These are phyloP conservation scores for Aspergillus pseudoterreus DNA, from an alignment of 2,329 filamentous ascomycete genomes.

Conservation along the genomic window DNA sequence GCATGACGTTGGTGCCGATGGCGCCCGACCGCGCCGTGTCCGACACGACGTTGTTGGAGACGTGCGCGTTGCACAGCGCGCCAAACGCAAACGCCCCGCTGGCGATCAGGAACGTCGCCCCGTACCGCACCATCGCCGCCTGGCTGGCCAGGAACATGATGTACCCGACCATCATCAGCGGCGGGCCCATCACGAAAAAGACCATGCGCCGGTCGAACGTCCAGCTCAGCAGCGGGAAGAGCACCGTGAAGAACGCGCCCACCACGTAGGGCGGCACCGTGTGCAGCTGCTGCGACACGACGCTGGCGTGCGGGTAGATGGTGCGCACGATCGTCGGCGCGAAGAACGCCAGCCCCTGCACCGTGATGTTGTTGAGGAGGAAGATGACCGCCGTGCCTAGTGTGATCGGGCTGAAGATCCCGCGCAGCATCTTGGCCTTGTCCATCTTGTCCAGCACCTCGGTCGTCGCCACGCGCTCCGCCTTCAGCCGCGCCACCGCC, in stretches of 20 bases:
- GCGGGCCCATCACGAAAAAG: slow-evolving; percentile 58
- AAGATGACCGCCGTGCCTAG: slow-evolving; percentile 58
- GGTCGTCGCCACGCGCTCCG: slow-evolving; percentile 61
- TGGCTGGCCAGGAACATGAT: slow-evolving; percentile 64
- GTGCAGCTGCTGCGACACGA: slow-evolving; percentile 63
- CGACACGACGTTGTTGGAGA: slow-evolving; percentile 66
- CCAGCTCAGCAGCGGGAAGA: slow-evolving; percentile 61
- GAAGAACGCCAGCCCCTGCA: slow-evolving; percentile 69
- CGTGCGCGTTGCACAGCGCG: slow-evolving; percentile 63
- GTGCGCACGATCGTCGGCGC: slow-evolving; percentile 65
- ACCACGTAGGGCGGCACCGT: slow-evolving; percentile 69
- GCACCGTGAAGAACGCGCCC: slow-evolving; percentile 62
- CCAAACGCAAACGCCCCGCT: slow-evolving; percentile 62
- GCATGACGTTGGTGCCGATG: slow-evolving; percentile 67
- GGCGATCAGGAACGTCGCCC: slow-evolving; percentile 67
- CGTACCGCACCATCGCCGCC: slow-evolving; percentile 57
- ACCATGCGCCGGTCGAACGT: slow-evolving; percentile 57
- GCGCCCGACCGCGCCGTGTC: slow-evolving; percentile 66
- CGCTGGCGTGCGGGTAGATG: slow-evolving; percentile 59
- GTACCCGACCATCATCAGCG: slow-evolving; percentile 66
- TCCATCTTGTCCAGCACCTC: slow-evolving; percentile 64
- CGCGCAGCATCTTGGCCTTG: slow-evolving; percentile 55
- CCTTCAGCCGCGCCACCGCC: slow-evolving; percentile 64
- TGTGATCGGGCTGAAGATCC: slow-evolving; percentile 63
- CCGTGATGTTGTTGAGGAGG: slow-evolving; percentile 65